These are phyloP conservation scores for Cryomyces minteri DNA, from an alignment of 495 filamentous ascomycete genomes.

Conservation along the genomic window DNA sequence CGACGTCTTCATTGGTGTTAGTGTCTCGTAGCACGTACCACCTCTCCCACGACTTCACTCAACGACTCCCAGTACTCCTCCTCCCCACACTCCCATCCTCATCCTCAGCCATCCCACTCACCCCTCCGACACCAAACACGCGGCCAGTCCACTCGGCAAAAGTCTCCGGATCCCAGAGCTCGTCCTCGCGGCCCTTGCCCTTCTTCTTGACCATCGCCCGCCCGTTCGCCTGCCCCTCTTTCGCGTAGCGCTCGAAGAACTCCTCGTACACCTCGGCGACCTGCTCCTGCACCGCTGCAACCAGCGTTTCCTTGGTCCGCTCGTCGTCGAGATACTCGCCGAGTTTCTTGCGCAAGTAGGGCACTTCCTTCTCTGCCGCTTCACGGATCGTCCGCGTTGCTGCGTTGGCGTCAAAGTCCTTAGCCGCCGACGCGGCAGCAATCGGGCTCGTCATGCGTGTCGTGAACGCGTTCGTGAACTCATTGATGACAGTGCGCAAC, in stretches of 20 bases:
- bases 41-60: no score
- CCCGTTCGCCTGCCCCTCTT: slow-evolving; percentile 23
- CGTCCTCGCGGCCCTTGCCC: slow-evolving; percentile 41
- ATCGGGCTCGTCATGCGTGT: slow-evolving; percentile 35
- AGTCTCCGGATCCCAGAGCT: slow-evolving; percentile 19
- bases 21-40: no score
- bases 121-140: slow-evolving; percentile 10
- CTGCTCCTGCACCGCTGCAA: slow-evolving; percentile 21
- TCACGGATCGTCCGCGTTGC: slow-evolving; percentile 18
- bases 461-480: slow-evolving; percentile 48
- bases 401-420: slow-evolving; percentile 15
- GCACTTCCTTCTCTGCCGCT: slow-evolving; percentile 34
- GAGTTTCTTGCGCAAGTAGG: slow-evolving; percentile 31
- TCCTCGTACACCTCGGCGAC: slow-evolving; percentile 18
- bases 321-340: slow-evolving; percentile 23
- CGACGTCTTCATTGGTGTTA: no score
- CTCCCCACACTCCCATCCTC: background rate
- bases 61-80: background rate
- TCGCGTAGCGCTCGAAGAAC: slow-evolving; percentile 17
- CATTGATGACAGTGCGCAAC: slow-evolving; percentile 58
- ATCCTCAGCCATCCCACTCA: background rate
- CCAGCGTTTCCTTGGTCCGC: slow-evolving; percentile 21
- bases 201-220: slow-evolving; percentile 28
- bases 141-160: slow-evolving; percentile 16
- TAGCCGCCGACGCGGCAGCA: slow-evolving; percentile 21